phyloP scores from a whole-genome alignment of 176 grass and related monocot species.

The Sorghum bicolor region Sorghum_bicolor_NCBIv3 NC_012870.2:70633501-70634000 shows the following conservation, averaged over 20 bases:
- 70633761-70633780: too few species aligned
- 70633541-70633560: background rate
- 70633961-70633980: background rate
- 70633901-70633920: background rate
- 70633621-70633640: background rate
- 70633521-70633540: background rate
- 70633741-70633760: background rate
- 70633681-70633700: background rate
- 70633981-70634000: background rate
- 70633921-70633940: background rate
- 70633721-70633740: background rate
- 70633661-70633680: background rate
- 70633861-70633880: background rate
- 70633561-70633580: background rate
- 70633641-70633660: background rate
- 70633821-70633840: background rate
- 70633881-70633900: background rate
- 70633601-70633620: background rate
- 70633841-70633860: background rate
- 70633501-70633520: background rate
- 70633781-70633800: background rate
- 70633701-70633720: background rate
- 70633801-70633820: background rate
- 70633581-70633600: background rate
- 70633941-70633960: background rate